Base-by-base conservation (phyloP, 441 rosid species). In the Geranium incanum region DNA sequence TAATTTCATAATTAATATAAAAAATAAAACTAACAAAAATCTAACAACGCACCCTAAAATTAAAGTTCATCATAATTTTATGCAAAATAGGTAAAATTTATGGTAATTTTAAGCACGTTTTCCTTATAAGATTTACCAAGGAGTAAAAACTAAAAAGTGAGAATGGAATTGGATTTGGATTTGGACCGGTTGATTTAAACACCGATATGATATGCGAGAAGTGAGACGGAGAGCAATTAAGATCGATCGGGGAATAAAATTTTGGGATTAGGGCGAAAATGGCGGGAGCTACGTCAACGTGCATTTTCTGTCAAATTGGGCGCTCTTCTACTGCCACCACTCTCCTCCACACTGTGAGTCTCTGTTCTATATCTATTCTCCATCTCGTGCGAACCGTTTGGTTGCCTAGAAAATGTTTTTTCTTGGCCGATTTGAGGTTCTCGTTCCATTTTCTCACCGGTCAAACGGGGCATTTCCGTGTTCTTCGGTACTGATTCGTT, bases 271-370 rank as follows among this genome's bases (percentile, higher is more conserved):
- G 64, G 71, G 63, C 23, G 57, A 16, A 75, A 77, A 89, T 89
- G 97, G 85, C 85, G 85, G 92, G 81, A 79, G 87, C 75, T 48
- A 69, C 70, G 7, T 12, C 85, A 7, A 74, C 87, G 0, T 88
- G 98, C 72, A 70, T 91, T 69, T 91, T 94, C 88, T 94, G 97
- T 73, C 85, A 84, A 79, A 91, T 88, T 55, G 84, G 84, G 59
- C 78, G 80, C 60, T 78, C 82, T 70, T 75, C 90, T 19, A 70
- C 85, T 66, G 41, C 90, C 67, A 84, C 92, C 19, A 63, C 72
- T 66, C 86, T 91, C 33, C 33, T 94, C 68, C 86, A 91, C 80
- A 72, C 85, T 38, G 98, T 91, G 83, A 80, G 65, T 74, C 71
- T 45, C 72, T 65, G 70, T 15, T 52, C 60, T 15, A n/a, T 52